Conservation (phyloP, 2,329 filamentous ascomycete genomes). For the Leptographium galeiforme region DNA sequence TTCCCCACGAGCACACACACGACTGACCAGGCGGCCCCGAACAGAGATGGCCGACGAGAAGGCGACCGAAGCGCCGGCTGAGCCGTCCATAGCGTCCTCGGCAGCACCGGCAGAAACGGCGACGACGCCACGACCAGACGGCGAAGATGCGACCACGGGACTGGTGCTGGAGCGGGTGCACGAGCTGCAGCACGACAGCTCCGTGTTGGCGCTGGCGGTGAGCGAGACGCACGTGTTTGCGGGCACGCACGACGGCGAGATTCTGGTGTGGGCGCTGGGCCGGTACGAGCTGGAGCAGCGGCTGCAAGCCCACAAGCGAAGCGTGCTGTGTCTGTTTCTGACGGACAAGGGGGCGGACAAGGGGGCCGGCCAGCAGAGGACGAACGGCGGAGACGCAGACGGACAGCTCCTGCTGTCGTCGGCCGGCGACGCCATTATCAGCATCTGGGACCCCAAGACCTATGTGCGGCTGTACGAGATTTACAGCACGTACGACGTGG, state of each 20-base stretch:
- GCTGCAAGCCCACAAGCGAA: conserved; percentile 82
- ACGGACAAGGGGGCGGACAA: conserved; percentile 37
- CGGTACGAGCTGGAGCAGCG: conserved; percentile 70
- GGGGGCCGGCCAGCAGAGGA: not conserved
- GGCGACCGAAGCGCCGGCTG: too few species aligned
- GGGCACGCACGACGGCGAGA: conserved; percentile 86
- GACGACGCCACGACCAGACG: too few species aligned
- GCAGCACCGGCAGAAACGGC: not conserved
- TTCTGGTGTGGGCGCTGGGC: conserved; percentile 78
- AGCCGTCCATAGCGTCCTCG: too few species aligned
- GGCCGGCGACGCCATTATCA: conserved; percentile 85
- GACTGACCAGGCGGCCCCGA: too few species aligned
- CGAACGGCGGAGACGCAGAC: not conserved
- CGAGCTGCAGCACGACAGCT: conserved; percentile 62
- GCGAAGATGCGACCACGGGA: conserved; percentile 7
- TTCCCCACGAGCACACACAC: too few species aligned
- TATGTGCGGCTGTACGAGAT: conserved; percentile 75
- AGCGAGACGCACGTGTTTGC: conserved; percentile 76
- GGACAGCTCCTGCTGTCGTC: conserved; percentile 66
- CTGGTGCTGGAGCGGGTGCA: conserved; percentile 53
- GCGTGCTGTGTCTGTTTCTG: conserved; percentile 73
- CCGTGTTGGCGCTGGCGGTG: conserved; percentile 70
- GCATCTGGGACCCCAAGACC: conserved; percentile 74
- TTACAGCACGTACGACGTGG: conserved; percentile 86
- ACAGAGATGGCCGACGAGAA: too few species aligned